Conservation (phyloP, 2,329 filamentous ascomycete genomes). For the Blastomyces emzantsi region DNA sequence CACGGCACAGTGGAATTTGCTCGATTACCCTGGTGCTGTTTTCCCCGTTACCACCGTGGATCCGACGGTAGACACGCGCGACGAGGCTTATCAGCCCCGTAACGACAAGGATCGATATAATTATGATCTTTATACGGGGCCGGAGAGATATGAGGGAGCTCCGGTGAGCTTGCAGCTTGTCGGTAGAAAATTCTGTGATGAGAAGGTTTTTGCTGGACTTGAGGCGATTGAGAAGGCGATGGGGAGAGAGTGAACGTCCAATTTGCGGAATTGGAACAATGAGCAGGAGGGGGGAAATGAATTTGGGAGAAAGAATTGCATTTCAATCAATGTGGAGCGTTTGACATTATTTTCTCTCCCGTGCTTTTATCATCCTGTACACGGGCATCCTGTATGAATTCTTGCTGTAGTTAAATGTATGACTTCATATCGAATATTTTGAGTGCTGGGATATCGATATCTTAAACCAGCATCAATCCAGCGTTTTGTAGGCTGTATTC, state of each 20-base stretch:
- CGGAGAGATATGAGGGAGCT: constrained; percentile 41
- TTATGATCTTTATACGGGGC: constrained; percentile 39
- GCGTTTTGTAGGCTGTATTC: not conserved
- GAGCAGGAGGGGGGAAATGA: too few species aligned
- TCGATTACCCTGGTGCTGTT: constrained; percentile 55
- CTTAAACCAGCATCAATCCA: not conserved
- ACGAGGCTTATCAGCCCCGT: constrained; percentile 29
- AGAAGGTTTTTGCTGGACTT: constrained; percentile 40
- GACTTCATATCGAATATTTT: not conserved
- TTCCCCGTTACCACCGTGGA: constrained; percentile 50
- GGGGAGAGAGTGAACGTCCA: constrained; percentile 18
- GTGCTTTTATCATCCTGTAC: not conserved
- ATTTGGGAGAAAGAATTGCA: not conserved
- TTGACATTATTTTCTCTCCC: not conserved
- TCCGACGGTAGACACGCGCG: constrained; percentile 33
- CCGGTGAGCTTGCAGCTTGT: constrained; percentile 49
- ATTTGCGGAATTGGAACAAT: too few species aligned
- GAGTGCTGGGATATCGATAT: not conserved
- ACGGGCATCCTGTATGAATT: not conserved
- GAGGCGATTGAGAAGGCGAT: constrained; percentile 27
- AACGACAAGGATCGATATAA: constrained; percentile 43
- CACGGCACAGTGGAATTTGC: constrained; percentile 57
- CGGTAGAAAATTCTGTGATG: constrained; percentile 46
- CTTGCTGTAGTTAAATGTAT: not conserved
- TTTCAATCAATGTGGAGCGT: not conserved